Conservation (phyloP, 306 rosid genomes). For the Comarum palustre region DNA sequence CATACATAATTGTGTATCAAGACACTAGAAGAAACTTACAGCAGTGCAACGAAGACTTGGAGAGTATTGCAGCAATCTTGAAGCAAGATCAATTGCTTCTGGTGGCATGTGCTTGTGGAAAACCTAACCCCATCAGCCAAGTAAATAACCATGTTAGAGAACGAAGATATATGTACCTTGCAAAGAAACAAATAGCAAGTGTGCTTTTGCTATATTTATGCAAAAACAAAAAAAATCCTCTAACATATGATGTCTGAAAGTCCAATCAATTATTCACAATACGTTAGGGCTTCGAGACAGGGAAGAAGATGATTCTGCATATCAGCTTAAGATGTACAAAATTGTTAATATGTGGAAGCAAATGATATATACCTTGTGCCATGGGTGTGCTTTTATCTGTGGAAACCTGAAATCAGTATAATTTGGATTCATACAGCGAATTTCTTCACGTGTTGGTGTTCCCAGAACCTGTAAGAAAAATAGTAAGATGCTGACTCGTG, state of each 20-base stretch:
- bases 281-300: not conserved
- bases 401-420: slow-evolving; percentile 91
- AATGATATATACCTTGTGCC: slow-evolving; percentile 78
- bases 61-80: slow-evolving; percentile 87
- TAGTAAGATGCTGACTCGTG: slow-evolving; percentile 8
- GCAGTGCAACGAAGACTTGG: slow-evolving; percentile 96
- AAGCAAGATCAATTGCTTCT: slow-evolving; percentile 91
- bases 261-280: not conserved
- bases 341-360: slow-evolving; percentile 12
- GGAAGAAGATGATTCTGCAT: not conserved
- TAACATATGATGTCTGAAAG: not conserved
- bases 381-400: slow-evolving; percentile 92
- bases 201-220: not conserved
- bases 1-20: not conserved
- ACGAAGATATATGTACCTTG: not conserved
- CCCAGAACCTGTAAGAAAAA: slow-evolving; percentile 75
- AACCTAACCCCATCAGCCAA: slow-evolving; percentile 42
- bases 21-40: slow-evolving; percentile 42
- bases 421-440: slow-evolving; percentile 96
- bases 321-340: slow-evolving; percentile 15
- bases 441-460: slow-evolving; percentile 96
- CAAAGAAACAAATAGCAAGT: not conserved
- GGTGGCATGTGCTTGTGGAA: slow-evolving; percentile 98
- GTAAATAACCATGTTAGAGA: not conserved
- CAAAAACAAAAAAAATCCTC: not conserved